A percentile compares a stretch with the other conserved stretches of the same genome.
phyloP scores from a whole-genome alignment of 1,284 basidiomycete genomes.

The Lignosus rhinocerotis region DNA sequence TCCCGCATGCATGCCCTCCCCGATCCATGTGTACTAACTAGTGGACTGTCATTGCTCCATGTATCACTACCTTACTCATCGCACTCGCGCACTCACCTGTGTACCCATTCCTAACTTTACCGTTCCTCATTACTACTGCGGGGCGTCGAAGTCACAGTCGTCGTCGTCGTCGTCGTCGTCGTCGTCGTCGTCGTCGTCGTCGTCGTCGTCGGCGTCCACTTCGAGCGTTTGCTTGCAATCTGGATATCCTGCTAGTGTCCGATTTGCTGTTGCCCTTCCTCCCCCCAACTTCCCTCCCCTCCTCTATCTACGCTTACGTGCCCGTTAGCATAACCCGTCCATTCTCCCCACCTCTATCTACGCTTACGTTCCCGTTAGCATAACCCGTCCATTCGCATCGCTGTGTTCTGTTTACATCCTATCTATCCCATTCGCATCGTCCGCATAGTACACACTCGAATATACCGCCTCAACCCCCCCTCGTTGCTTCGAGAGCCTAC shows the following conservation, averaged over 20 bases:
- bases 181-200: neutral
- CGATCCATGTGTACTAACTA: slow-evolving; percentile 16
- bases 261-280: neutral
- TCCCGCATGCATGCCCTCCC: neutral
- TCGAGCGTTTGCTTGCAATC: neutral
- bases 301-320: neutral
- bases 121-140: neutral
- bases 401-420: neutral
- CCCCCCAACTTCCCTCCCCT: too few species aligned
- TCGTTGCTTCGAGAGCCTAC: neutral
- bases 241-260: too few species aligned
- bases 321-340: neutral
- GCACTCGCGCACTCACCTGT: neutral
- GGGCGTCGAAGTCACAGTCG: neutral
- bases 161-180: neutral
- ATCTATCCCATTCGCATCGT: neutral
- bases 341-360: neutral
- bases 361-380: neutral
- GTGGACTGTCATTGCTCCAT: slow-evolving; percentile 9
- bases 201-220: neutral
- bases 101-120: neutral
- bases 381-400: neutral
- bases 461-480: slow-evolving; percentile 3
- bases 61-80: slow-evolving; percentile 20
- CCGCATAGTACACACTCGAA: slow-evolving; percentile 4